Percentiles rank a stretch among this genome's conserved stretches.
These are phyloP conservation scores for Paramecium sonneborni DNA, from an alignment of 73 alveolate genomes.

Conservation along the genomic window DNA sequence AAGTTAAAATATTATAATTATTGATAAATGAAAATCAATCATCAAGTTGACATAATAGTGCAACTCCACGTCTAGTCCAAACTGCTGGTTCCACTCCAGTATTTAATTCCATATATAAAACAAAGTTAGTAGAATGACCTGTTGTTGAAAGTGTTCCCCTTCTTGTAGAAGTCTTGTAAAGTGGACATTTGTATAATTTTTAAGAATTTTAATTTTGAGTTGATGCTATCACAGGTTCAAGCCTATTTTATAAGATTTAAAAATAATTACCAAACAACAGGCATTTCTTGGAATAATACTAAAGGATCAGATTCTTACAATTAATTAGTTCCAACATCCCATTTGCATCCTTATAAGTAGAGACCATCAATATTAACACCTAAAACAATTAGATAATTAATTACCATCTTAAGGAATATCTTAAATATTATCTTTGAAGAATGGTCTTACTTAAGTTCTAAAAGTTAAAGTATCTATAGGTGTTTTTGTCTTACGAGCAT, in stretches of 20 bases:
- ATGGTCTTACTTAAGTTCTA: conserved; percentile 82
- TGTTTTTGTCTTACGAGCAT: conserved; percentile 96
- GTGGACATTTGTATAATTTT: conserved; percentile 79
- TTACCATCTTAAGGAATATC: conserved; percentile 92
- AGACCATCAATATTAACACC: conserved; percentile 98
- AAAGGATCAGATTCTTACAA: conserved; percentile 91
- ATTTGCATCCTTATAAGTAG: conserved; percentile 97
- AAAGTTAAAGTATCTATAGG: conserved; percentile 94
- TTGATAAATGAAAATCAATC: conserved; percentile 61
- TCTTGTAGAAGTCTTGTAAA: conserved; percentile 97
- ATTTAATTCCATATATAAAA: conserved; percentile 76
- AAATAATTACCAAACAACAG: conserved; percentile 86
- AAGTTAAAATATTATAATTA: not conserved
- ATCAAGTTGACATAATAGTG: conserved; percentile 74
- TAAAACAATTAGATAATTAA: not conserved
- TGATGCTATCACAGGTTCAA: conserved; percentile 55
- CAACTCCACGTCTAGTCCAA: conserved; percentile 88
- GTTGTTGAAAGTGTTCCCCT: conserved; percentile 99
- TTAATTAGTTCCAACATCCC: conserved; percentile 88
- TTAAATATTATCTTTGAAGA: conserved; percentile 73
- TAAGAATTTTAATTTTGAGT: not conserved
- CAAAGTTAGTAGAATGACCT: conserved; percentile 97
- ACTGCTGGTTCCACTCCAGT: conserved; percentile 74
- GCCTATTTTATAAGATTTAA: conserved; percentile 34
- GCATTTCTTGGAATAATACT: conserved; percentile 94